phyloP scores from a whole-genome alignment of 148 eudicot genomes.

The Heliamphora exappendiculata region DNA sequence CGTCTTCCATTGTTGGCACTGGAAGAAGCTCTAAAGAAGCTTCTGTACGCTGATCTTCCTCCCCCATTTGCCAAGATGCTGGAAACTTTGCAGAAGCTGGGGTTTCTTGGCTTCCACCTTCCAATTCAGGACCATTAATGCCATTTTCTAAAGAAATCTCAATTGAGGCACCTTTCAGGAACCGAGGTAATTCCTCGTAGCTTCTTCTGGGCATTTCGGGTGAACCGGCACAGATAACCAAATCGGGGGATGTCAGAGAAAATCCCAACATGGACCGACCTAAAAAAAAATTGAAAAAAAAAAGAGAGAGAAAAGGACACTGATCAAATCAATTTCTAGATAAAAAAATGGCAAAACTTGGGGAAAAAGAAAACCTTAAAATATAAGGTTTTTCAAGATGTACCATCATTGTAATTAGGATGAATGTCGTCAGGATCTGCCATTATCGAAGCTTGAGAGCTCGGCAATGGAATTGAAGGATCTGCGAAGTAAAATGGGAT shows the following conservation, averaged over 20 bases:
- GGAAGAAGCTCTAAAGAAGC: constrained; percentile 63
- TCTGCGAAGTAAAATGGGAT: constrained; percentile 17
- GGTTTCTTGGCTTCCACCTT: constrained; percentile 19
- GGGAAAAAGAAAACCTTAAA: not conserved
- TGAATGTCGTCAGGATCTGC: constrained; percentile 15
- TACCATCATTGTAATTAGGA: constrained; percentile 24
- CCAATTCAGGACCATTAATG: constrained; percentile 50
- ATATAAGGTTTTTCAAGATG: not conserved
- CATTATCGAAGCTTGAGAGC: constrained; percentile 25
- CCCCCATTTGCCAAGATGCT: constrained; percentile 27
- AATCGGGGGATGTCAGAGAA: constrained; percentile 66
- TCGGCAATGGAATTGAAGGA: constrained; percentile 3
- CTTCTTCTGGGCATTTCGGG: constrained; percentile 42
- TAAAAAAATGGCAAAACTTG: not conserved
- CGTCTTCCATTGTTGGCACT: constrained; percentile 24
- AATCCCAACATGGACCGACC: constrained; percentile 45
- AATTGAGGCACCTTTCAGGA: constrained; percentile 34
- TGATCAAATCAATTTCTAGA: not conserved
- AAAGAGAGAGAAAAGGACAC: not conserved
- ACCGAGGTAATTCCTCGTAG: constrained; percentile 39
- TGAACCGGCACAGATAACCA: constrained; percentile 58
- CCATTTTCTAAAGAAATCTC: constrained; percentile 85
- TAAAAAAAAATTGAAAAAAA: constrained; percentile 8
- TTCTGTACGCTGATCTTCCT: constrained; percentile 31
- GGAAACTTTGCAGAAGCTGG: constrained; percentile 30